A percentile compares a stretch with the other conserved stretches of the same genome.
These are phyloP conservation scores for Singerocomus rubriflavus DNA, from an alignment of 1,284 basidiomycete genomes.

Conservation along the genomic window DNA sequence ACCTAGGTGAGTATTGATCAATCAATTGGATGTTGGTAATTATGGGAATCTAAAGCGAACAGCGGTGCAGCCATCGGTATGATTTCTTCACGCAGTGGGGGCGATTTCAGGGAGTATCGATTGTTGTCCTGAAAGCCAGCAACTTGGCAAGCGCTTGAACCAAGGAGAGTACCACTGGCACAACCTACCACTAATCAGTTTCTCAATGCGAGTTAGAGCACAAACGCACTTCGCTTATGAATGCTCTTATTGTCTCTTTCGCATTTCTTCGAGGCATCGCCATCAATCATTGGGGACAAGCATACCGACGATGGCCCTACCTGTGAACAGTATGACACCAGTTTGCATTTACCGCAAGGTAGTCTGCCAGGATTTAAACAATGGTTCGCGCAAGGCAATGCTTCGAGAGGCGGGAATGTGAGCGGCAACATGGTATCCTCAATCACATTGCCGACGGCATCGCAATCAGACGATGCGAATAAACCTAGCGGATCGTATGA, in stretches of 20 bases:
- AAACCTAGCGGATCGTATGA: slow-evolving; percentile 21
- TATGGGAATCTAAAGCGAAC: slow-evolving; percentile 16
- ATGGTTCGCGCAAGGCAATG: slow-evolving; percentile 22
- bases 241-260: slow-evolving; percentile 13
- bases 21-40: neutral
- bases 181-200: slow-evolving; percentile 19
- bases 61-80: neutral
- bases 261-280: slow-evolving; percentile 19
- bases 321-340: slow-evolving; percentile 42
- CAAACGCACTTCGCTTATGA: slow-evolving; percentile 20
- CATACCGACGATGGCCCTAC: slow-evolving; percentile 8
- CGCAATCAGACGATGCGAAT: slow-evolving; percentile 18
- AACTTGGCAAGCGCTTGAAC: neutral
- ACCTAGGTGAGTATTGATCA: slow-evolving; percentile 6
- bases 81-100: neutral
- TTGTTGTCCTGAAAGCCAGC: neutral
- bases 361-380: slow-evolving; percentile 28
- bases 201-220: neutral
- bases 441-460: slow-evolving; percentile 16
- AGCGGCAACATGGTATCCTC: slow-evolving; percentile 16
- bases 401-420: slow-evolving; percentile 16
- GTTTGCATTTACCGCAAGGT: slow-evolving; percentile 34
- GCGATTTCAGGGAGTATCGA: neutral
- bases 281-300: neutral
- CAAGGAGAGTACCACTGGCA: neutral